phyloP scores from a whole-genome alignment of 768 basidiomycete species.

The Boletus reticulatus region DNA sequence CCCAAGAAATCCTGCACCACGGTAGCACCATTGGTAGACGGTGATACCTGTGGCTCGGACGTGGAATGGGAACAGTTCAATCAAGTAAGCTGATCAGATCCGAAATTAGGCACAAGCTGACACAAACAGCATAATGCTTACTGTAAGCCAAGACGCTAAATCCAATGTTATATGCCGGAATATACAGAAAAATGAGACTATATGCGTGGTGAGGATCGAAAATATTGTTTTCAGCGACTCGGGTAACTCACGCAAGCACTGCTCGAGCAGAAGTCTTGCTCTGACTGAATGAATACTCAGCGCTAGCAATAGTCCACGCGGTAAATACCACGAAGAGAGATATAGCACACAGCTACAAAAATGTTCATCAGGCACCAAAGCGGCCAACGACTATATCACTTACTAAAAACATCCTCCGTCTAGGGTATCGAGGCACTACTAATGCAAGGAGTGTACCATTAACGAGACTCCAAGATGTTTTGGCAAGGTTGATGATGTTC shows the following conservation, averaged over 20 bases:
- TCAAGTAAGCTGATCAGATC: constrained; percentile 26
- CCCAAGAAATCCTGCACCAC: constrained; percentile 25
- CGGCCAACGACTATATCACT: background rate
- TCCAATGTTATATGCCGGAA: background rate
- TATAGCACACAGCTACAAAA: constrained; percentile 1
- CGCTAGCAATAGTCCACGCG: constrained; percentile 4
- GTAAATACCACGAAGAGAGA: constrained; percentile 5
- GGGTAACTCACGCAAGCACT: background rate
- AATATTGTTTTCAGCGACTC: background rate
- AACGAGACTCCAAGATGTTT: background rate
- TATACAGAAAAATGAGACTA: constrained; percentile 1
- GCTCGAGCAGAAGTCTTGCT: background rate
- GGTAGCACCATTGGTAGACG: constrained; percentile 57
- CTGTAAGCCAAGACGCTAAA: background rate
- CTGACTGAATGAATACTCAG: background rate
- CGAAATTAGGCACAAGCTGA: background rate
- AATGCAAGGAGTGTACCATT: background rate
- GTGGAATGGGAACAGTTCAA: constrained; percentile 65
- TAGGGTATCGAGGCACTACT: constrained; percentile 5
- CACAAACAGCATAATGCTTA: background rate
- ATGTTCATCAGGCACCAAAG: background rate
- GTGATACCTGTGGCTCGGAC: constrained; percentile 59
- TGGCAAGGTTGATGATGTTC: constrained; percentile 2
- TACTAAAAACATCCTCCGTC: background rate
- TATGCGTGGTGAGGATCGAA: background rate